Base-by-base conservation (phyloP, 306 rosid species). In the Psophocarpus tetragonolobus region DNA sequence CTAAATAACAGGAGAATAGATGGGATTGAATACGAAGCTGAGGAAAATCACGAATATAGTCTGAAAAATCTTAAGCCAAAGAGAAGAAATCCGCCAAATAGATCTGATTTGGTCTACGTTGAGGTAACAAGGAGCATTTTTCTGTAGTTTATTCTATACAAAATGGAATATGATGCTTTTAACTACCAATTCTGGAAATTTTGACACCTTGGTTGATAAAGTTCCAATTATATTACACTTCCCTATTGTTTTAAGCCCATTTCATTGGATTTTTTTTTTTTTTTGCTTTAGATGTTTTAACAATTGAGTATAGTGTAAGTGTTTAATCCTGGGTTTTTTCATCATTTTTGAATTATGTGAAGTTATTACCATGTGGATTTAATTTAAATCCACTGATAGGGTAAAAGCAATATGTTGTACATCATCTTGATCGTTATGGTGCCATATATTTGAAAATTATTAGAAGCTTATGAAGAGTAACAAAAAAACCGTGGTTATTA, bases 41-140 rank as follows among this genome's bases (percentile, higher is more conserved):
- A 41, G 73, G 85, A 65, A 70, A 89, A 81, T 44, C 80, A 61
- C 68, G 86, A 80, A 53, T 84, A 87, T 63, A 85, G 77, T 68
- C 85, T 89, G 65, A 94, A 87, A 79, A 86, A 85, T 82, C 94
- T 92, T 53, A 88, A 83, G 78, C 87, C 85, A 54, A 89, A 80
- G 78, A 81, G 83, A 81, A 89, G 76, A 85, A 86, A 75, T 72
- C 78, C 53, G 8, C 85, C 87, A 61, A 71, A 87, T 85, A 87
- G 84, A 69, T 92, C 92, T 29, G 87, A 87, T 48, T 73, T 90
- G 62, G 41, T 84, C 9, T 90, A 90, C 48, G 50, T 92, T 56
- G 91, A 94, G 96, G 97, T 94, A 88, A 85, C 36, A 10, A 72
- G 8, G 20, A 64, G 1, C 38, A 14, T 23, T 70, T 62, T 78